Evolutionary conservation across 352 stramenopile species (phyloP).

Genomic region (Stramenopiles sp.): DNA sequence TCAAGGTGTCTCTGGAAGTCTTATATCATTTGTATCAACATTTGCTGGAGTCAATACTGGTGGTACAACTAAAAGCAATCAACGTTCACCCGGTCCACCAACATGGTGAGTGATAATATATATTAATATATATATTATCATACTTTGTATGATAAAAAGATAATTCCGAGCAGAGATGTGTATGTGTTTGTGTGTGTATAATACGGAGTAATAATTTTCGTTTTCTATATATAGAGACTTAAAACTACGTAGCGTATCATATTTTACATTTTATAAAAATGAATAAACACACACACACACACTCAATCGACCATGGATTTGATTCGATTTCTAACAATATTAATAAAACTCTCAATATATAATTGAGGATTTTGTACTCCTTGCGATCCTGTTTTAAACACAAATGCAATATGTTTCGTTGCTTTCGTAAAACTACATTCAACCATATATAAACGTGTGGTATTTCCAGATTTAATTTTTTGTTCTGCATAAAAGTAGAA

Average conservation of each 20-base stretch:
- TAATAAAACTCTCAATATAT: background rate
- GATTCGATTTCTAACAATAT: background rate
- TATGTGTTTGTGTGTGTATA: background rate
- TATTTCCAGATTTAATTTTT: background rate
- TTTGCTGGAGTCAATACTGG: background rate
- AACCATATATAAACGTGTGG: background rate
- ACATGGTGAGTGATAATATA: background rate
- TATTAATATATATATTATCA: too few relatives aligned
- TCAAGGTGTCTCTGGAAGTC: background rate
- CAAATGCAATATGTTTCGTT: background rate
- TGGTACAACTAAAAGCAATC: background rate
- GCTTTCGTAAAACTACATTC: background rate
- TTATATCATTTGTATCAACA: background rate
- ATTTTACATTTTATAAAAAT: background rate
- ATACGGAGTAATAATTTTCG: too few relatives aligned
- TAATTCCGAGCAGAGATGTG: background rate
- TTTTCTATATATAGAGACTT: background rate
- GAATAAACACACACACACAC: too few relatives aligned
- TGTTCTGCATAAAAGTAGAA: background rate
- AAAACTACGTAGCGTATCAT: background rate
- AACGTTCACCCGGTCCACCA: background rate
- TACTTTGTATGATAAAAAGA: too few relatives aligned
- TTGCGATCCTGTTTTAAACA: background rate
- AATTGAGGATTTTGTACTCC: background rate
- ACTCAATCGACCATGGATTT: background rate